Evolutionary conservation across 345 rosid species (phyloP).

Genomic region (Citrus mangshanensis): DNA sequence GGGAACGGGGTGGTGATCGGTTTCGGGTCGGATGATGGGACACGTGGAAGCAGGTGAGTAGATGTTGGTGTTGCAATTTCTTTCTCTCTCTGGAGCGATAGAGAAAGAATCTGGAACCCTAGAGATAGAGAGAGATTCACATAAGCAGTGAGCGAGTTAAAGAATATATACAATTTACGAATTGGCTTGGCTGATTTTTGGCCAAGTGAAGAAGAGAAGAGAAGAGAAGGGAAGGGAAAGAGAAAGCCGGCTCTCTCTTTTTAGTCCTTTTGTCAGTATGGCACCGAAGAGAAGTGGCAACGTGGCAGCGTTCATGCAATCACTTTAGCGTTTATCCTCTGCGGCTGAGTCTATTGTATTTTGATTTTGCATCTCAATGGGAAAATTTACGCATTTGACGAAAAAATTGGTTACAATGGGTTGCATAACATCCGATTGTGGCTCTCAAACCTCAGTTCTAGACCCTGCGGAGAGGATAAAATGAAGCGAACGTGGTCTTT

Average conservation of each 20-base stretch:
- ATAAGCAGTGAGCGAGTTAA: neutral
- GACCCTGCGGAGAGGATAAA: too few relatives aligned
- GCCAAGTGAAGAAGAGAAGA: neutral
- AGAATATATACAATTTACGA: neutral
- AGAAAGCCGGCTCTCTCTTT: neutral
- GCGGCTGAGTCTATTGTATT: neutral
- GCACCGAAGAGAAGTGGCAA: constrained; percentile 36
- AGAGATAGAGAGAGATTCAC: constrained; percentile 21
- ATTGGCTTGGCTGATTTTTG: too few relatives aligned
- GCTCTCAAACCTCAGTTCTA: too few relatives aligned
- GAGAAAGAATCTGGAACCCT: constrained; percentile 36
- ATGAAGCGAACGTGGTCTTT: too few relatives aligned
- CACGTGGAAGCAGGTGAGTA: constrained; percentile 19
- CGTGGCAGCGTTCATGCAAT: constrained; percentile 54
- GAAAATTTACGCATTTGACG: too few relatives aligned
- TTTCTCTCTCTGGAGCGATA: constrained; percentile 28
- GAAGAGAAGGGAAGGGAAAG: neutral
- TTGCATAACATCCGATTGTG: too few relatives aligned
- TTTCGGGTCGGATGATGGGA: constrained; percentile 29
- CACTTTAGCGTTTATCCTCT: neutral
- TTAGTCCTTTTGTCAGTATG: constrained; percentile 1
- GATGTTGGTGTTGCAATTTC: neutral
- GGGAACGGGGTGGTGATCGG: constrained; percentile 13
- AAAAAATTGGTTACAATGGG: too few relatives aligned
- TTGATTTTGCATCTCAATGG: too few relatives aligned